Conservation (phyloP, 2,329 filamentous ascomycete species). For the Apiospora rasikravindrae region DNA sequence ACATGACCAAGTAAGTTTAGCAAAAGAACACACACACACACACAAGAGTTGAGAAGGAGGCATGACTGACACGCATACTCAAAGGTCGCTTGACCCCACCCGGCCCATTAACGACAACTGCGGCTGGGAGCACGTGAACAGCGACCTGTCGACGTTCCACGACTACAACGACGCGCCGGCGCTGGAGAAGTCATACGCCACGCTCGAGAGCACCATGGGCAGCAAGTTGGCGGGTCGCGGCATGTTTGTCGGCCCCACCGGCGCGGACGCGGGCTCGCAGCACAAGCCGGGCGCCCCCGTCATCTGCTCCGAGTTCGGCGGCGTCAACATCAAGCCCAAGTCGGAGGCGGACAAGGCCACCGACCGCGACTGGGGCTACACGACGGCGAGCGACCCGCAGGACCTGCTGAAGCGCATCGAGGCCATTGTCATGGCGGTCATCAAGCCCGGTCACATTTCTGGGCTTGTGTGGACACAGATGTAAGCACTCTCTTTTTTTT, state of each 20-base stretch:
- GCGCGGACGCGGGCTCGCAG: slow-evolving; percentile 52
- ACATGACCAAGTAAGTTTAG: slow-evolving; percentile 61
- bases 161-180: slow-evolving; percentile 66
- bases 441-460: slow-evolving; percentile 60
- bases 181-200: slow-evolving; percentile 59
- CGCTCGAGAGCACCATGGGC: slow-evolving; percentile 58
- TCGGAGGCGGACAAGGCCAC: slow-evolving; percentile 42
- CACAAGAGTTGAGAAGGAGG: background rate
- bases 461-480: slow-evolving; percentile 72
- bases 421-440: slow-evolving; percentile 62
- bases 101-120: slow-evolving; percentile 74
- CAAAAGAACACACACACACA: too few species aligned
- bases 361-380: slow-evolving; percentile 70
- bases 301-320: slow-evolving; percentile 71
- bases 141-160: slow-evolving; percentile 71
- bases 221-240: slow-evolving; percentile 54
- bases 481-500: slow-evolving; percentile 41
- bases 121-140: slow-evolving; percentile 71
- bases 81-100: slow-evolving; percentile 60
- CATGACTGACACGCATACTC: slow-evolving; percentile 23
- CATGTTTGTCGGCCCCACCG: slow-evolving; percentile 58
- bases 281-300: slow-evolving; percentile 62
- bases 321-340: slow-evolving; percentile 66
- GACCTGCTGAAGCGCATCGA: slow-evolving; percentile 65
- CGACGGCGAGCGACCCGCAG: slow-evolving; percentile 63